These are phyloP conservation scores for Ceratobasidium sp. DNA, from an alignment of 1,284 basidiomycete species.

Conservation along the genomic window DNA sequence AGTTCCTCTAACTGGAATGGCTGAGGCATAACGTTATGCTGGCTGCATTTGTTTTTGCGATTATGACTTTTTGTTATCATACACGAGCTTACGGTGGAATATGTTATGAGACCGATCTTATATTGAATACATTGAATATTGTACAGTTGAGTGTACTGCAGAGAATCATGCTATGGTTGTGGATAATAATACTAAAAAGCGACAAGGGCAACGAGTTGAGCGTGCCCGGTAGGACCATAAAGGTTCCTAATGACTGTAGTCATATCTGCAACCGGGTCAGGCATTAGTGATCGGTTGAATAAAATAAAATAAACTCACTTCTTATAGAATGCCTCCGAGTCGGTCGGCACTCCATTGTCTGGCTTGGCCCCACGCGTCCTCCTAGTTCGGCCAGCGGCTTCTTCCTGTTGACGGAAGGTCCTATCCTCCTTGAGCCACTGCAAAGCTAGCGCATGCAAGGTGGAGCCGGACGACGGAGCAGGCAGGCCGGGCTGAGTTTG, in stretches of 20 bases:
- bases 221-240: background rate
- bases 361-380: constrained; percentile 74
- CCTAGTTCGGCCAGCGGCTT: constrained; percentile 59
- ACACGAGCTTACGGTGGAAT: background rate
- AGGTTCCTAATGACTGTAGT: constrained; percentile 64
- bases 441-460: constrained; percentile 78
- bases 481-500: constrained; percentile 41
- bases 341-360: constrained; percentile 64
- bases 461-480: constrained; percentile 53
- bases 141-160: constrained; percentile 42
- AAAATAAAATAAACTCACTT: constrained; percentile 65
- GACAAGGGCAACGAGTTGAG: constrained; percentile 36
- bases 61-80: background rate
- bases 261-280: constrained; percentile 63
- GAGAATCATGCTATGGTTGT: constrained; percentile 10
- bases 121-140: constrained; percentile 20
- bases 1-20: constrained; percentile 11
- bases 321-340: constrained; percentile 89
- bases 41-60: background rate
- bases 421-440: constrained; percentile 89
- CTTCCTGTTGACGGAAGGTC: constrained; percentile 68
- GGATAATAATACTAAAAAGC: background rate
- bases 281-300: background rate
- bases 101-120: background rate
- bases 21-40: constrained; percentile 13